These are phyloP conservation scores for Senna tora DNA, from an alignment of 306 rosid genomes.

Conservation along the genomic window DNA sequence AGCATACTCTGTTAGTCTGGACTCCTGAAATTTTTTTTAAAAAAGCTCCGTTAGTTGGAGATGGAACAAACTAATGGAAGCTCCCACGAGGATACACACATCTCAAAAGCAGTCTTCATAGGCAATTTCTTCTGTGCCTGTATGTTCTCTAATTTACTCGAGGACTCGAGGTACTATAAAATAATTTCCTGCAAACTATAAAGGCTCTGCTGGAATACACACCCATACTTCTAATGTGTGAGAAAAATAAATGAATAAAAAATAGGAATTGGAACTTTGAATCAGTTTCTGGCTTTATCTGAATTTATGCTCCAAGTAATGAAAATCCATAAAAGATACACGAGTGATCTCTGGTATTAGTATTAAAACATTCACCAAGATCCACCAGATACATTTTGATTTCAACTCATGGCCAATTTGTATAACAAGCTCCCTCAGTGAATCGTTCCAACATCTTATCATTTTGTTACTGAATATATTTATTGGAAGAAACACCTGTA, in stretches of 20 bases:
- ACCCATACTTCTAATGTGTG: neutral
- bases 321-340: neutral
- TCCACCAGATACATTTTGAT: neutral
- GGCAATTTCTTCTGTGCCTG: neutral
- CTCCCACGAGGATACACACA: neutral
- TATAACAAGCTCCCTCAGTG: neutral
- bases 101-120: neutral
- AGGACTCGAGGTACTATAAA: conserved; percentile 3
- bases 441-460: neutral
- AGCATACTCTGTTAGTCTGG: too few species aligned
- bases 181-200: neutral
- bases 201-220: neutral
- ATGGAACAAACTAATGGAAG: neutral
- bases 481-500: neutral
- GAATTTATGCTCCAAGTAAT: neutral
- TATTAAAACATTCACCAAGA: neutral
- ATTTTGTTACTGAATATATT: neutral
- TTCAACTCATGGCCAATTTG: neutral
- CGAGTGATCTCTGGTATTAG: neutral
- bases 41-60: neutral
- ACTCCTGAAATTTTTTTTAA: neutral
- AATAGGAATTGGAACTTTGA: neutral
- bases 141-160: neutral
- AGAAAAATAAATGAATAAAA: neutral
- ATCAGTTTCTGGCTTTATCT: neutral